A percentile compares a stretch with the other conserved stretches of the same genome.
Conservation (phyloP, 169 alveolate species). For the Plasmodium ovale region DNA sequence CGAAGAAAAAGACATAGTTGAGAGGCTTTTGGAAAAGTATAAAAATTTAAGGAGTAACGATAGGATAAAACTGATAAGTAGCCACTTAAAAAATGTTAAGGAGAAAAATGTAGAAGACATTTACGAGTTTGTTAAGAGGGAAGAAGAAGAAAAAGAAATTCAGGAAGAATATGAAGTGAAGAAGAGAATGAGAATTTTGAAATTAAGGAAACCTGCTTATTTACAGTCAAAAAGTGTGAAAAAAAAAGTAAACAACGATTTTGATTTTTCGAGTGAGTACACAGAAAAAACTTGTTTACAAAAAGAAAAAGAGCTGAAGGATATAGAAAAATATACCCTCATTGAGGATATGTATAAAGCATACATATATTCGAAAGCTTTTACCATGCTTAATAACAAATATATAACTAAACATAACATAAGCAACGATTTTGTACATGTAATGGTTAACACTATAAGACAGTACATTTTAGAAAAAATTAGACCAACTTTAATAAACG, state of each 20-base stretch:
- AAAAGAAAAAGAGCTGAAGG: constrained; percentile 39
- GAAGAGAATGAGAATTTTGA: not conserved
- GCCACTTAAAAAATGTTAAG: constrained; percentile 18
- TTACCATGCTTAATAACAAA: constrained; percentile 9
- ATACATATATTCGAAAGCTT: constrained; percentile 54
- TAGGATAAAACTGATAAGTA: constrained; percentile 37
- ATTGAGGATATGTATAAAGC: constrained; percentile 63
- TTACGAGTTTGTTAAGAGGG: constrained; percentile 6
- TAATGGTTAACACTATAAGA: constrained; percentile 38
- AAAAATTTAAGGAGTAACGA: constrained; percentile 36
- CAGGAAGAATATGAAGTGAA: constrained; percentile 21
- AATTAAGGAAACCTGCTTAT: constrained; percentile 44
- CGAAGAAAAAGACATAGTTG: not conserved
- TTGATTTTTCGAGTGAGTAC: constrained; percentile 14
- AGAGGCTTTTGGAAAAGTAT: constrained; percentile 19
- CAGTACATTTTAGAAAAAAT: constrained; percentile 44
- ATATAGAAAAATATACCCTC: constrained; percentile 54
- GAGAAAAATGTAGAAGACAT: constrained; percentile 21
- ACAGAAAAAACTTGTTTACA: constrained; percentile 20
- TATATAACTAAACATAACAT: constrained; percentile 48
- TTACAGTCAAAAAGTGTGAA: constrained; percentile 46
- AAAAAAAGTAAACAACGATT: constrained; percentile 12
- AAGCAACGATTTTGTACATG: constrained; percentile 24
- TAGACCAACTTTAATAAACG: constrained; percentile 56
- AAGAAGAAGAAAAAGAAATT: constrained; percentile 8